phyloP scores from a whole-genome alignment of 73 alveolate species.

The Loxodes magnus region DNA sequence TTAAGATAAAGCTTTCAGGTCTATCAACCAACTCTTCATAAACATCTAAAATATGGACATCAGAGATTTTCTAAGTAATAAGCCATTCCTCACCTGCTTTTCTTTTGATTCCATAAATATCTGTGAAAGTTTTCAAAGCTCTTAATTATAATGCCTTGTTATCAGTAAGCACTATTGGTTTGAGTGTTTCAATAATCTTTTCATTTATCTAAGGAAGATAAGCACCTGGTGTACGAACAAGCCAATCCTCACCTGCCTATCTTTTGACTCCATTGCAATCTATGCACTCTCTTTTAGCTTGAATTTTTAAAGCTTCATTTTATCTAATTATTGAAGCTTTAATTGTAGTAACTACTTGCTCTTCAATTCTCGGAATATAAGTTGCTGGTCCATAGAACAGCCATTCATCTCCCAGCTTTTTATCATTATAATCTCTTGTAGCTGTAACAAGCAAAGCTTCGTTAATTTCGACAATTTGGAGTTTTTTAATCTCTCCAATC shows the following conservation, averaged over 20 bases:
- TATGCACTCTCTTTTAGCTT: slow-evolving; percentile 29
- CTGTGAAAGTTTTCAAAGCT: slow-evolving; percentile 49
- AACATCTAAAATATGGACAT: slow-evolving; percentile 58
- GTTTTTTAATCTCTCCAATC: slow-evolving; percentile 21
- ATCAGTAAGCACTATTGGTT: slow-evolving; percentile 43
- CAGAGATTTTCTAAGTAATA: slow-evolving; percentile 35
- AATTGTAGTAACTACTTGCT: slow-evolving; percentile 22
- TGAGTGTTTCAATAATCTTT: slow-evolving; percentile 24
- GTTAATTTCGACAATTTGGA: slow-evolving; percentile 48
- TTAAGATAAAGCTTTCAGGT: slow-evolving; percentile 35
- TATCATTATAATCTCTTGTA: slow-evolving; percentile 47
- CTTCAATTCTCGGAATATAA: slow-evolving; percentile 67
- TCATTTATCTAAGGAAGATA: slow-evolving; percentile 55
- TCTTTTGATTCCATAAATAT: slow-evolving; percentile 59
- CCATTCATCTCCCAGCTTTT: slow-evolving; percentile 70
- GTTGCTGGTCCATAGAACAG: slow-evolving; percentile 58
- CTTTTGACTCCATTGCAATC: slow-evolving; percentile 28
- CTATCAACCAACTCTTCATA: slow-evolving; percentile 37
- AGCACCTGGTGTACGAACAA: slow-evolving; percentile 58
- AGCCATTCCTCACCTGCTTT: slow-evolving; percentile 81
- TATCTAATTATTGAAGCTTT: slow-evolving; percentile 20
- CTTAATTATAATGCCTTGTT: slow-evolving; percentile 42
- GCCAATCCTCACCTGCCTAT: slow-evolving; percentile 71
- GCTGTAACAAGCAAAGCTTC: slow-evolving; percentile 51
- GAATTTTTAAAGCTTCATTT: slow-evolving; percentile 40